These are phyloP conservation scores for Gnaphalium uliginosum DNA, from an alignment of 129 eudicot species.

Conservation along the genomic window DNA sequence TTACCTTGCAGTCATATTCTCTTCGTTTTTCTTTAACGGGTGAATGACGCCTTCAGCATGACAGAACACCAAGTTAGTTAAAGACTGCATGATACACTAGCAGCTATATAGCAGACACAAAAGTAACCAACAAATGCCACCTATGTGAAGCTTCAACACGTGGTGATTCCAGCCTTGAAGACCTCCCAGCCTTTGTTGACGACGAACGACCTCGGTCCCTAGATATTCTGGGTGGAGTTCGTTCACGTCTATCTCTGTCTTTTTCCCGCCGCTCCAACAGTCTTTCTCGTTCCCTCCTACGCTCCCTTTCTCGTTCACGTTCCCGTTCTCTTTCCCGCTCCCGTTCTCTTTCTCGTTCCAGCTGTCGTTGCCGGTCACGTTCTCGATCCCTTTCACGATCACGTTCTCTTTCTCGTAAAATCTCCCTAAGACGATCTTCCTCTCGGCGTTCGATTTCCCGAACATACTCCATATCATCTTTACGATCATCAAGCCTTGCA, in stretches of 20 bases:
- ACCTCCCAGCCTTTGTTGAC: conserved; percentile 51
- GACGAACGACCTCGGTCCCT: conserved; percentile 70
- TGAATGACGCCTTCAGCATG: conserved; percentile 96
- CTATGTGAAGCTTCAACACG: conserved; percentile 77
- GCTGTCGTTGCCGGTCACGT: conserved; percentile 60
- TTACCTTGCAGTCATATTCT: conserved; percentile 99
- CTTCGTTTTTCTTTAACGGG: conserved; percentile 91
- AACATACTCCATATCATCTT: conserved; percentile 58
- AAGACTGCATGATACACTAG: conserved; percentile 55
- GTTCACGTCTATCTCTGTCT: conserved; percentile 63
- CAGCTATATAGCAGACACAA: conserved; percentile 55
- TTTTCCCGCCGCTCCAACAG: conserved; percentile 47
- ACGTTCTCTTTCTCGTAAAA: conserved; percentile 62
- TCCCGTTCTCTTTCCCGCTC: conserved; percentile 50
- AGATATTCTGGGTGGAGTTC: conserved; percentile 66
- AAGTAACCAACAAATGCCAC: conserved; percentile 63
- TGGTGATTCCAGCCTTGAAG: conserved; percentile 76
- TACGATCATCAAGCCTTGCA: conserved; percentile 69
- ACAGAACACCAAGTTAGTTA: conserved; percentile 82
- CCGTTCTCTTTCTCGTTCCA: conserved; percentile 57
- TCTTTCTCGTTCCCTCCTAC: conserved; percentile 60
- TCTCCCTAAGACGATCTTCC: conserved; percentile 64
- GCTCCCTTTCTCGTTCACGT: conserved; percentile 33
- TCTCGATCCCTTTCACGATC: conserved; percentile 50
- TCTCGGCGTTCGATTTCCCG: conserved; percentile 65